Evolutionary conservation across 495 filamentous ascomycete genomes (phyloP), one percentile per base, ranked within the genome.

Genomic region (Poronia punctata): DNA sequence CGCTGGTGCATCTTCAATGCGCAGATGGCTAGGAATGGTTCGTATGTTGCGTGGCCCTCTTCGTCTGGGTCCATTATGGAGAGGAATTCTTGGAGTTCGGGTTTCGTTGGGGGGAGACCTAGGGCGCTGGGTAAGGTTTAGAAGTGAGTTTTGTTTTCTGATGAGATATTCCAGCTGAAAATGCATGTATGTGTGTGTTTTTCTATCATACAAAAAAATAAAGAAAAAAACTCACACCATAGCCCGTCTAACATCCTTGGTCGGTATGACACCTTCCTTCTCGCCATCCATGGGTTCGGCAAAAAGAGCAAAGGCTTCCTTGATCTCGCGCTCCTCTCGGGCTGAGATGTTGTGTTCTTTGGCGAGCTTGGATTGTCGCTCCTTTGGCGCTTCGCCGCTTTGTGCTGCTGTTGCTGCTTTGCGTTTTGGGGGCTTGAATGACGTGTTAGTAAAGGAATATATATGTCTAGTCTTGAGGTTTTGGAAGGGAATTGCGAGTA

Each of bases 261-360:
- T 76, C 7, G 76, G 71, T 33, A 95, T 80, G 11, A 88, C 79
- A 47, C 80, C 83, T 33, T 84, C 76, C 41, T 81, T 79, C 48
- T 85, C 79, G 45, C 75, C 72, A 3, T 77, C 70, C 53, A 78
- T 78, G 22, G 79, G 75, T 38, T 82, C 72, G 1, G 84, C 65
- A 61, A 96, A 98, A 12, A 96, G 71, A 21, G 73, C 63, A 63
- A 92, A 98, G 11, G 88, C 88, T 61, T 95, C 88, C 51, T 78
- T 78, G 52, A 98, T 95, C 60, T 95, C 87, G 48, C 74, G 69
- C 57, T 98, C 92, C 66, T 95, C 83, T 35, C 78, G 77, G 15
- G 76, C 79, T 19, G 78, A 81, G 60, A 98, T 79, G 59, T 84
- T 75, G 70, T 96, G 79, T 47, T 92, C 85, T 59, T 85, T 85